Base-by-base conservation (phyloP, 139 green algal species). In the Axilococcus clingmanii region DNA sequence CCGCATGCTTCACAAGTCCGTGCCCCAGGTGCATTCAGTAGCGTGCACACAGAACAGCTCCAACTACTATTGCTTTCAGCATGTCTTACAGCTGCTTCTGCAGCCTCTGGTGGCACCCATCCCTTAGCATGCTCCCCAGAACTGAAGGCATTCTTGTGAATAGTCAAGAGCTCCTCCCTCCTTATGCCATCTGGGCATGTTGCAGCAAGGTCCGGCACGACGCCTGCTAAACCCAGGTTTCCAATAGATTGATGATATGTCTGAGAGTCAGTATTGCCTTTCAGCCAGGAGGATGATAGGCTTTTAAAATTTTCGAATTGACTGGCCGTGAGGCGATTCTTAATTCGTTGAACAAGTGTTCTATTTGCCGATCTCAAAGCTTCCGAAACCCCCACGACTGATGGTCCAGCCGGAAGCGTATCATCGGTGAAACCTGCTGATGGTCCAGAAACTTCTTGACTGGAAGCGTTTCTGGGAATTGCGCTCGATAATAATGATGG, bases 21-120 rank as follows among this genome's bases (percentile, higher is more conserved):
- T 4, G 42, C 40, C 2, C 46, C 24, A 7, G 68, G 71, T 15
- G 63, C 66, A 30, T 84, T 84, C 40, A 70, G 29, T 19, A 80
- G 64, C 16, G 69, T 80, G 55, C 78, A 84, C 0, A 37, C n/a
- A 15, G 38, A 35, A 58, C 78, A 84, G 3, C 40, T 22, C 78
- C 72, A 84, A 37, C 61, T 69, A 51, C 46, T 58, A 38, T 61
- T 41, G 16, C 29, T 25, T 28, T 47, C 52, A 1, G 75, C 79
- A 3, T 75, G 59, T 12, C 49, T 48, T 9, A 65, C 71, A 3
- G 69, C 72, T 28, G 68, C 72, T 15, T 63, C 52, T 0, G 78
- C 81, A 1, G 69, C 82, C 59, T 88, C 79, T 7, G 80, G 80
- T 0, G 79, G 80, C 50, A 88, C 66, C 79, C 73, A 82, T 34